phyloP scores from a whole-genome alignment of 1,139 yeast genomes.

The Sugiyamaella neomexicana region DNA sequence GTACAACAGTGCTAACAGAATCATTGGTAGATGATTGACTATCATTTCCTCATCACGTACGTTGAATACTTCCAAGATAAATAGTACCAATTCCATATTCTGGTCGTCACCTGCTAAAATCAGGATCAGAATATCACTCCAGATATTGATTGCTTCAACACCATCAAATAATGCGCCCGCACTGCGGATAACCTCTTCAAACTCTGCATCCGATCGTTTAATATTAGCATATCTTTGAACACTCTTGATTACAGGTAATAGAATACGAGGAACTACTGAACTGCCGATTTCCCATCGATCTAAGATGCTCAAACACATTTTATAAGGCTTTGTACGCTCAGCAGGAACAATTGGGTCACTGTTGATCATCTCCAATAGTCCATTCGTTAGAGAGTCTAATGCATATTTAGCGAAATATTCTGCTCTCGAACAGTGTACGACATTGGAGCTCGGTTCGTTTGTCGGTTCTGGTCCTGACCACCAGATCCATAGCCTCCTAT shows the following conservation, averaged over 20 bases:
- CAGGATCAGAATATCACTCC: slow-evolving; percentile 61
- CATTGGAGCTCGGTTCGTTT: not conserved
- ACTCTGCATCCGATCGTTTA: slow-evolving; percentile 26
- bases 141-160: slow-evolving; percentile 74
- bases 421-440: slow-evolving; percentile 38
- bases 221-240: slow-evolving; percentile 29
- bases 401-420: slow-evolving; percentile 65
- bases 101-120: slow-evolving; percentile 34
- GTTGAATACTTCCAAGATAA: slow-evolving; percentile 63
- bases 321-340: slow-evolving; percentile 53
- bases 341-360: slow-evolving; percentile 38
- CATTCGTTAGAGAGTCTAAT: slow-evolving; percentile 49
- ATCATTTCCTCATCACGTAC: slow-evolving; percentile 85
- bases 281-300: slow-evolving; percentile 95
- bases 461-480: slow-evolving; percentile 67
- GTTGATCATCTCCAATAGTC: slow-evolving; percentile 53
- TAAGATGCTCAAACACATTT: slow-evolving; percentile 68
- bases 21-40: slow-evolving; percentile 70
- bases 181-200: slow-evolving; percentile 51
- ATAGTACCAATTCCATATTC: slow-evolving; percentile 54
- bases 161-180: slow-evolving; percentile 79
- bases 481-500: slow-evolving; percentile 92
- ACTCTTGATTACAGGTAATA: slow-evolving; percentile 58
- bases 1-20: slow-evolving; percentile 51
- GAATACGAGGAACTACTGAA: slow-evolving; percentile 64